Base-by-base conservation (phyloP, 2,329 filamentous ascomycete genomes). In the Aureobasidium sp. region DNA sequence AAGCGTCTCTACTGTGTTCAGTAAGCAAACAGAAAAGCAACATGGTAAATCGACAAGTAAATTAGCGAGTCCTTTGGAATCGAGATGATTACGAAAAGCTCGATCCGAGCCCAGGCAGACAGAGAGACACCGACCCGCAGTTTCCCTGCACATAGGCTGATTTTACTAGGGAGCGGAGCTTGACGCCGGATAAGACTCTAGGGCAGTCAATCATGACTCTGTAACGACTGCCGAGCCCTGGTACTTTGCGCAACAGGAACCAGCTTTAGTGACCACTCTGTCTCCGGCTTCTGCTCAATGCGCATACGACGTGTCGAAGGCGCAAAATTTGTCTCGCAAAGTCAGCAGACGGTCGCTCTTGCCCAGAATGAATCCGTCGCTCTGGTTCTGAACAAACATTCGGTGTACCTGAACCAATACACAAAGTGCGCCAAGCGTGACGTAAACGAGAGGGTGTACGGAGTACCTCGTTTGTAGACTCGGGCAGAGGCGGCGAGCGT, bases 351-450 rank as follows among this genome's bases (percentile, higher is more conserved):
- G 16, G 11, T 10, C 11, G 21, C 32, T 21, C 13, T 5, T 36
- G 9, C 30, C 32, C 11, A 10, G 6, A 29, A 11, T 4, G 48
- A 25, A 34, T 8, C 32, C n/a, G 8, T 7, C 25, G 16, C n/a
- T 50, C 30, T 50, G 48, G 32, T 27, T 2, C 32, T 5, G 5
- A 51, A 37, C 27, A 27, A 16, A 34, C 21, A 21, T 16, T 32
- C 44, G 3, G 10, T 21, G 21, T 21, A 21, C 21, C 21, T 21
- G 21, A 21, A 21, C 21, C 13, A 16, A 9, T 36, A 3, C 25
- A 37, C n/a, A 50, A 36, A n/a, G 39, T 1, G 51, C 50, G 51
- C 51, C 51, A 55, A 55, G 51, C 21, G 51, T 55, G 51, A 55
- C 51, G 51, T 55, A 34, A 27, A 44, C 29, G 29, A 21, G 21